Base-by-base conservation (phyloP, 495 filamentous ascomycete genomes). In the Neurospora sp. region DNA sequence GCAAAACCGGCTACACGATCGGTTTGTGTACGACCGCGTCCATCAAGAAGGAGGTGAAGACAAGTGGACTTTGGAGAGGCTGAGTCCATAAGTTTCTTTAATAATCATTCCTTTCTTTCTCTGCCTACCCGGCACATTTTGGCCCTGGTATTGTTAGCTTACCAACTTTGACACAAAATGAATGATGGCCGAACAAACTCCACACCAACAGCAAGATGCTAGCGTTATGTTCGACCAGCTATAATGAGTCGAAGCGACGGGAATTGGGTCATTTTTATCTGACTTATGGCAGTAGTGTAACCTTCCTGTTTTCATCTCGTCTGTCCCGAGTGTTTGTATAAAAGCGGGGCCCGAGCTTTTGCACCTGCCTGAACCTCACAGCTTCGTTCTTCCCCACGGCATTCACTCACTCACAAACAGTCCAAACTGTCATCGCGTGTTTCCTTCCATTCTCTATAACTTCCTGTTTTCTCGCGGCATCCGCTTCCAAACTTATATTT, bases 1-100 rank as follows among this genome's bases (percentile, higher is more conserved):
- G 71, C 86, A 90, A 72, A 97, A 90, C 84, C 87, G 96, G 42
- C 81, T 97, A 79, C 94, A 97, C 86, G 94, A 98, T 89, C 92
- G 96, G 35, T 98, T 98, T 81, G 83, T 90, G 73, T 99, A 98
- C 84, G 86, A 87, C 31, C 89, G 86, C 76, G 84, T 85, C 53
- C 80, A 69, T 12, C 75, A 77, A 20, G 76, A 79, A 20, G 79
- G 76, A 47, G 79, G 78, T 39, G 79, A 79, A 65, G 79, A 77
- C 16, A 83, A 81, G 75, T 93, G 88, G 84, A 85, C 81, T 73
- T 82, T 89, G 74, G 85, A 90, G 74, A 85, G 89, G 76, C 77
- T 89, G 74, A 93, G 88, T 74, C 90, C 90, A 37, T 91, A 82
- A 75, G 68, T 65, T 35, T 35, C 16, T 35, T 35, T 3, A 31